Evolutionary conservation across 1,284 basidiomycete species (phyloP).

Genomic region (Malassezia arunalokei): DNA sequence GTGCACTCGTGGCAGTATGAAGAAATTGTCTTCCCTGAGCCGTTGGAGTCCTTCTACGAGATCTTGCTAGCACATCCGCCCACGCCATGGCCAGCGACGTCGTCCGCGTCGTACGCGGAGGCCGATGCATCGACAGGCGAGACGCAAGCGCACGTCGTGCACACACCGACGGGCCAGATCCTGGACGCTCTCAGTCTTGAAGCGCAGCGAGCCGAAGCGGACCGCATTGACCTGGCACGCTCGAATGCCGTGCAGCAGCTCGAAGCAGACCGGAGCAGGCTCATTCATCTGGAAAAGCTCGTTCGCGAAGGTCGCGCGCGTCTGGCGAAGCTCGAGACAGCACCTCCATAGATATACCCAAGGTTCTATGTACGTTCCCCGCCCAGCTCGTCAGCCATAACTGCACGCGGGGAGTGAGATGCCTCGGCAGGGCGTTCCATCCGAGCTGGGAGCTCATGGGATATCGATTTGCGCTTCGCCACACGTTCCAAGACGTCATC

Average conservation of each 20-base stretch:
- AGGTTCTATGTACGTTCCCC: too few species aligned
- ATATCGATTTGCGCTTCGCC: not conserved
- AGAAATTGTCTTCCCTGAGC: slow-evolving; percentile 91
- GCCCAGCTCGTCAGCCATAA: too few species aligned
- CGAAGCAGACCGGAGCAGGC: slow-evolving; percentile 35
- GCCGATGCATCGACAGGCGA: slow-evolving; percentile 20
- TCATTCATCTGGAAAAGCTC: slow-evolving; percentile 42
- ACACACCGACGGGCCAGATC: slow-evolving; percentile 36
- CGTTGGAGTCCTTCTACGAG: slow-evolving; percentile 74
- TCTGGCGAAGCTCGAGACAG: slow-evolving; percentile 6
- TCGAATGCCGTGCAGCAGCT: slow-evolving; percentile 52
- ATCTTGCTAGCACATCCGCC: slow-evolving; percentile 70
- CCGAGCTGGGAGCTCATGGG: not conserved
- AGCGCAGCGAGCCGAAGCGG: slow-evolving; percentile 71
- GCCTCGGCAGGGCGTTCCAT: too few species aligned
- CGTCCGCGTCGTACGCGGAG: slow-evolving; percentile 25
- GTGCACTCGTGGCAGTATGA: slow-evolving; percentile 95
- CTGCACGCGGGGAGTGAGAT: too few species aligned
- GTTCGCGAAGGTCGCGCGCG: slow-evolving; percentile 24
- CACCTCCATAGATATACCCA: too few species aligned
- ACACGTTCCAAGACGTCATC: slow-evolving; percentile 3
- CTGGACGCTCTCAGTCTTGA: slow-evolving; percentile 57
- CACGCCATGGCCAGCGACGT: slow-evolving; percentile 52
- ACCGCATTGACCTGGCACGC: slow-evolving; percentile 64
- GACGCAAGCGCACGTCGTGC: slow-evolving; percentile 32